These are phyloP conservation scores for Citrus australasica DNA, from an alignment of 345 rosid genomes.

Conservation along the genomic window DNA sequence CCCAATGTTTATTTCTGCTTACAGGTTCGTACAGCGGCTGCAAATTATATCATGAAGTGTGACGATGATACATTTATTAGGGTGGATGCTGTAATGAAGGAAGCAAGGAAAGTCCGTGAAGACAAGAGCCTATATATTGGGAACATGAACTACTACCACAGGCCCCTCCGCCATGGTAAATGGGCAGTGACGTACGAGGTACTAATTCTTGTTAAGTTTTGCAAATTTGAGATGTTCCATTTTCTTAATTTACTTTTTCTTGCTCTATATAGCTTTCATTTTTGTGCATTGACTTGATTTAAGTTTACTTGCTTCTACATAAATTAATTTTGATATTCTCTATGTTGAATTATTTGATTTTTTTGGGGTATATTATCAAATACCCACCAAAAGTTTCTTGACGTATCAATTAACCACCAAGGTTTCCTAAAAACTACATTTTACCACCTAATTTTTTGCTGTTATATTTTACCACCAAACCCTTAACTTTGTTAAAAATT, in stretches of 20 bases:
- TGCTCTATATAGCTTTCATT: not conserved
- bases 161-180: conserved; percentile 87
- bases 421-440: too few relatives aligned
- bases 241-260: not conserved
- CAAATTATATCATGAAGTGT: conserved; percentile 86
- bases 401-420: too few relatives aligned
- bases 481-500: too few relatives aligned
- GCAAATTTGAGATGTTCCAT: not conserved
- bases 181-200: conserved; percentile 99
- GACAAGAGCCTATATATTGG: conserved; percentile 76
- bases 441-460: too few relatives aligned
- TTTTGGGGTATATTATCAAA: not conserved
- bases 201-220: conserved; percentile 13
- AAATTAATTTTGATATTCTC: not conserved
- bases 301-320: not conserved
- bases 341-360: not conserved
- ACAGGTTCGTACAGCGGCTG: conserved; percentile 60
- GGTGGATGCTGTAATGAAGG: conserved; percentile 71
- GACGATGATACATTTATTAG: conserved; percentile 93
- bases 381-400: too few relatives aligned
- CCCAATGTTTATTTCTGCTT: not conserved
- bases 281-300: conserved; percentile 1
- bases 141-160: conserved; percentile 87
- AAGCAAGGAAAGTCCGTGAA: conserved; percentile 51
- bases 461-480: too few relatives aligned